Evolutionary conservation across 208 protist species (phyloP), one percentile per base, ranked within the genome.

Genomic region (Trypanosoma scelopori): DNA sequence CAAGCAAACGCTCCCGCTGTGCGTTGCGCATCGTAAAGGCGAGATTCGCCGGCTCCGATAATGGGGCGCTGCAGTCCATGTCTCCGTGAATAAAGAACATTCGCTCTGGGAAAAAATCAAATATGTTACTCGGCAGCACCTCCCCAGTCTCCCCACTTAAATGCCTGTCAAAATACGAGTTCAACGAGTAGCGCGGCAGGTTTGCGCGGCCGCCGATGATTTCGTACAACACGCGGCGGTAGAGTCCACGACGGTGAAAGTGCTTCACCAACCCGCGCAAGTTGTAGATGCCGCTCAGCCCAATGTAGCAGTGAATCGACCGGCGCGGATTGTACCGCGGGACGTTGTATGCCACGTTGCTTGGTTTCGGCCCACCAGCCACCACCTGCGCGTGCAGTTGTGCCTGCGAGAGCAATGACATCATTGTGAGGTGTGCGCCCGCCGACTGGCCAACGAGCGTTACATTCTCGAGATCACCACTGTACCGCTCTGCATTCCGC

Each of bases 71-170:
- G 59, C 64, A 83, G 74, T 95, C 90, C 0, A 71, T 76, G 56
- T 92, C 90, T 37, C 90, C 90, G 63, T 95, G 90, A 35, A 93
- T 71, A 48, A 93, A 91, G 61, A 79, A 84, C 82, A 95, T 95
- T 25, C 63, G 65, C 53, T 68, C 52, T 16, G 90, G 90, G 25
- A 95, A 62, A 64, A 82, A 89, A 55, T 95, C 87, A 66, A 93
- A 92, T 37, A 93, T 74, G 70, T 86, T 93, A 42, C 83, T 72
- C n/a, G 86, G 86, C 60, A 93, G 70, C 49, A 74, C 70, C 64
- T 95, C 89, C 18, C 85, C 85, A 1, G 83, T 91, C 49, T 69
- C 59, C 15, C 42, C 52, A 41, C 37, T 41, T 27, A 59, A 70
- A 41, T 60, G 55, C 39, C 81, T 68, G 52, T 91, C 85, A 76